These are phyloP conservation scores for Salmacisia buchloeana DNA, from an alignment of 1,284 basidiomycete genomes.

Conservation along the genomic window DNA sequence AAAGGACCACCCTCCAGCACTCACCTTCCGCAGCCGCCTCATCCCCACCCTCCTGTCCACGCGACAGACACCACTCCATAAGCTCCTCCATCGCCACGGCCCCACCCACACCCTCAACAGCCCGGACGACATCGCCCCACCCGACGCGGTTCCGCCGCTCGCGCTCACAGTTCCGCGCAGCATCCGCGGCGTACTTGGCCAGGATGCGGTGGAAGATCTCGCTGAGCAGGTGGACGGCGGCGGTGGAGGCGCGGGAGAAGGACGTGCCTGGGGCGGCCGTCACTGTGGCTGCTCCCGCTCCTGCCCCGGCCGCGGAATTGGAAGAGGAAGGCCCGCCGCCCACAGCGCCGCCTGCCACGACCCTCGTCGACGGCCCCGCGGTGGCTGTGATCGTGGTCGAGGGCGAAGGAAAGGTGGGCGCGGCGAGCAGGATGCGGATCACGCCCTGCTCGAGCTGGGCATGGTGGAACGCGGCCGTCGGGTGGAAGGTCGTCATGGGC, in stretches of 20 bases:
- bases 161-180: neutral
- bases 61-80: neutral
- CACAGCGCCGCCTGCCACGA: no score
- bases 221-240: conserved; percentile 5
- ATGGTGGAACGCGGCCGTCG: conserved; percentile 2
- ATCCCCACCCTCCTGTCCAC: neutral
- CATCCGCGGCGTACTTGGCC: conserved; percentile 4
- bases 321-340: no score
- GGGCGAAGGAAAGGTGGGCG: conserved; percentile 2
- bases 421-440: conserved; percentile 5
- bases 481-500: neutral
- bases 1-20: no score
- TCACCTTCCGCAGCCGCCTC: neutral
- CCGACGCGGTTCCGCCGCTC: neutral
- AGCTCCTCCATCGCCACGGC: neutral
- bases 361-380: no score
- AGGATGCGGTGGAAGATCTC: conserved; percentile 1
- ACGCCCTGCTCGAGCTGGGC: neutral
- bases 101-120: neutral
- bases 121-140: conserved; percentile 1
- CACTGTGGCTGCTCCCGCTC: neutral
- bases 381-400: conserved; percentile 1
- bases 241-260: neutral
- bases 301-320: no score
- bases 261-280: neutral